These are phyloP conservation scores for Podosphaera xanthii DNA, from an alignment of 2,329 filamentous ascomycete genomes.

Conservation along the genomic window DNA sequence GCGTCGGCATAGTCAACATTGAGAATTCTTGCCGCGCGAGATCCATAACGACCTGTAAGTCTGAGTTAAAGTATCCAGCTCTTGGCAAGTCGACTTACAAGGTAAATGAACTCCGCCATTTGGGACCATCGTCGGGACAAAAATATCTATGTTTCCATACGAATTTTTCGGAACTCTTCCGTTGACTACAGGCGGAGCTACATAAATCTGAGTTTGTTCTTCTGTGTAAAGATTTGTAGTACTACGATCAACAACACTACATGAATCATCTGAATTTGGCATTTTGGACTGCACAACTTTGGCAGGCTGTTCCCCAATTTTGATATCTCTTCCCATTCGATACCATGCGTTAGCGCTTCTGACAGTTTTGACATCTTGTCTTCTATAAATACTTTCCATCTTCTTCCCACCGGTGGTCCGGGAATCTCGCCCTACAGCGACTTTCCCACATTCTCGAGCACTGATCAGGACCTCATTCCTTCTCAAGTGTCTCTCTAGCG, in stretches of 20 bases:
- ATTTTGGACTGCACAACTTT: slow-evolving; percentile 41
- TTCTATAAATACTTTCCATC: slow-evolving; percentile 61
- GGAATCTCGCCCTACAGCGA: slow-evolving; percentile 39
- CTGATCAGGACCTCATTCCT: slow-evolving; percentile 61
- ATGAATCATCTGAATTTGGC: slow-evolving; percentile 13
- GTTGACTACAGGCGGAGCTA: slow-evolving; percentile 49
- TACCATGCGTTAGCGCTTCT: slow-evolving; percentile 80
- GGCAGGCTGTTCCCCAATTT: slow-evolving; percentile 53
- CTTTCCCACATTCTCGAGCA: slow-evolving; percentile 49
- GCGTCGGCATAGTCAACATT: slow-evolving; percentile 76
- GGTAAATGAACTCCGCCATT: slow-evolving; percentile 55
- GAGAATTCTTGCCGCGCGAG: slow-evolving; percentile 49
- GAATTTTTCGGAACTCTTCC: slow-evolving; percentile 72
- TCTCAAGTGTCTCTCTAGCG: slow-evolving; percentile 63
- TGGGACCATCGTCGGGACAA: slow-evolving; percentile 80
- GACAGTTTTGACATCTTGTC: slow-evolving; percentile 57
- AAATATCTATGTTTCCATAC: slow-evolving; percentile 85
- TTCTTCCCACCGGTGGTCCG: slow-evolving; percentile 11
- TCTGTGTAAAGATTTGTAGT: slow-evolving; percentile 29
- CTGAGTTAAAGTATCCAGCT: slow-evolving; percentile 4
- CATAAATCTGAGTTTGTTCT: slow-evolving; percentile 49
- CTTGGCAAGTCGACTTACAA: slow-evolving; percentile 17
- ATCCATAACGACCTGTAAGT: slow-evolving; percentile 30
- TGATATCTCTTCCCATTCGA: slow-evolving; percentile 60
- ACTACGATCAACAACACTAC: slow-evolving; percentile 21